Conservation (phyloP, 2,329 filamentous ascomycete species). For the Ascochyta rabiei region DNA sequence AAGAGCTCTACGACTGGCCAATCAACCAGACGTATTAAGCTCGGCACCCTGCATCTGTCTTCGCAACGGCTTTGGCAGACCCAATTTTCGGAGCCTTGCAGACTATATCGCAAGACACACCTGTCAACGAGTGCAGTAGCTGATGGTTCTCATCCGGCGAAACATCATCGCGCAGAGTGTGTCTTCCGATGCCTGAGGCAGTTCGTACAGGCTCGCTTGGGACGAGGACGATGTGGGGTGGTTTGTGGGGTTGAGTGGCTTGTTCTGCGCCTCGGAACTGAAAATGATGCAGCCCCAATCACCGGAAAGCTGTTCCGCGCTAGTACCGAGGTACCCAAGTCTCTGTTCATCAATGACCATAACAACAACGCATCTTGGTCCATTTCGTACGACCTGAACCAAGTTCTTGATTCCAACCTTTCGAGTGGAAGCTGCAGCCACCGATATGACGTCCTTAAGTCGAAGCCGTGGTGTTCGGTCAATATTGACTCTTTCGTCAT, state of each 20-base stretch:
- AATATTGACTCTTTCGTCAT: constrained; percentile 6
- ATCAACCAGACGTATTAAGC: constrained; percentile 2
- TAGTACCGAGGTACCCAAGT: constrained; percentile 1
- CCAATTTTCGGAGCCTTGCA: not conserved
- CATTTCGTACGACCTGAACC: not conserved
- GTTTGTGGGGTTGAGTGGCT: constrained; percentile 10
- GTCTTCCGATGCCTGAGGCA: constrained; percentile 7
- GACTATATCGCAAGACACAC: not conserved
- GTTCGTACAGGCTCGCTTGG: not conserved
- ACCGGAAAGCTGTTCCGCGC: constrained; percentile 2
- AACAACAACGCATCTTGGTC: constrained; percentile 1
- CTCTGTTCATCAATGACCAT: not conserved
- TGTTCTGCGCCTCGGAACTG: constrained; percentile 3
- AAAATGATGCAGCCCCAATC: not conserved
- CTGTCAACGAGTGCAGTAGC: constrained; percentile 16
- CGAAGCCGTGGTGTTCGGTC: not conserved
- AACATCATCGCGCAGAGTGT: constrained; percentile 6
- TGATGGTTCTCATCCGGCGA: constrained; percentile 17
- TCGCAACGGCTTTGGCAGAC: constrained; percentile 4
- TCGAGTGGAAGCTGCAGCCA: not conserved
- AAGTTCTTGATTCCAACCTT: not conserved
- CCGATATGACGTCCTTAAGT: not conserved
- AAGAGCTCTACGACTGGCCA: constrained; percentile 1
- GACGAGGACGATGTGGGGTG: constrained; percentile 12
- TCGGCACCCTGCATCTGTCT: constrained; percentile 11